These are phyloP conservation scores for Pichia cephalocereana DNA, from an alignment of 805 yeast genomes.

Conservation along the genomic window DNA sequence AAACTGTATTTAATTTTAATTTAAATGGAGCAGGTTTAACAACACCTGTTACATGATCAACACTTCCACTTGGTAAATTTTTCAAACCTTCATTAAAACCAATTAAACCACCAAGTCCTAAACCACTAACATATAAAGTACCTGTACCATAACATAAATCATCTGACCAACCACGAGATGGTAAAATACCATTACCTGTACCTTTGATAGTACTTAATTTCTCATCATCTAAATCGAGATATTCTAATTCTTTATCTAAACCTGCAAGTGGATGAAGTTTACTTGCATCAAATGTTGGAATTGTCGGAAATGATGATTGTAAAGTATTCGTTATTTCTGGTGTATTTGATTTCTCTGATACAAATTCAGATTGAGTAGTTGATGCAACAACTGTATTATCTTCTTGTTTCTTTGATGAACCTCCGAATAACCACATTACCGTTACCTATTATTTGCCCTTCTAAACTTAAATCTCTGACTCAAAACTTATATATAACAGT, in stretches of 20 bases:
- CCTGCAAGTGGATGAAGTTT: slow-evolving; percentile 90
- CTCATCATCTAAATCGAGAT: slow-evolving; percentile 82
- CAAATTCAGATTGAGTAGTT: background rate
- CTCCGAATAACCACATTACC: slow-evolving; percentile 15
- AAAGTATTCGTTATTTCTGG: slow-evolving; percentile 15
- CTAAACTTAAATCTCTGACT: too few species aligned
- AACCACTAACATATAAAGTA: slow-evolving; percentile 76
- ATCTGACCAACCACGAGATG: slow-evolving; percentile 97
- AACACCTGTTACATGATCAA: slow-evolving; percentile 49
- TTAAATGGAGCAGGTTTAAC: slow-evolving; percentile 60
- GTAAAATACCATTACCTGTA: slow-evolving; percentile 71
- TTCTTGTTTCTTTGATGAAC: slow-evolving; percentile 7
- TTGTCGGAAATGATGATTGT: background rate
- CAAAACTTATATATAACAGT: too few species aligned
- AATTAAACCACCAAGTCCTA: slow-evolving; percentile 82
- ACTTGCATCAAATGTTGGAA: slow-evolving; percentile 49
- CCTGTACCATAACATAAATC: slow-evolving; percentile 98
- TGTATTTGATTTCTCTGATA: background rate
- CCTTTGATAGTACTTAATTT: slow-evolving; percentile 71
- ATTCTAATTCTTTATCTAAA: slow-evolving; percentile 81
- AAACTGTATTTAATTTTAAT: slow-evolving; percentile 77
- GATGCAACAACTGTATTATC: background rate
- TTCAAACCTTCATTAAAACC: slow-evolving; percentile 84
- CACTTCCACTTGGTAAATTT: slow-evolving; percentile 51
- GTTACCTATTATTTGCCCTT: background rate